phyloP scores from a whole-genome alignment of 164 flowering plant species.

The Liquidambar formosana region DNA sequence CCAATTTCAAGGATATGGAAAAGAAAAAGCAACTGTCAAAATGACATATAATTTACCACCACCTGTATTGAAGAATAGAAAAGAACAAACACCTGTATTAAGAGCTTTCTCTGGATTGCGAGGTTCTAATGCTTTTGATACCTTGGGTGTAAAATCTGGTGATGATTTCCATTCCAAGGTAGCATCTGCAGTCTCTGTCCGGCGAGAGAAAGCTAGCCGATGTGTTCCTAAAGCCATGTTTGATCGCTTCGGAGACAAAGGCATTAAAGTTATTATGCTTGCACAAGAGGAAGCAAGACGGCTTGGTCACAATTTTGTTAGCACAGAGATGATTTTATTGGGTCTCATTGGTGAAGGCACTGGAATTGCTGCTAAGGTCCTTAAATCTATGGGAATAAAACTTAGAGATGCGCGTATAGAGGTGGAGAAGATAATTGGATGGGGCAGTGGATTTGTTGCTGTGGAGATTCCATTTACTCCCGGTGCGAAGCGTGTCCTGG shows the following conservation, averaged over 20 bases:
- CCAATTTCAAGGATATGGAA: conserved; percentile 38
- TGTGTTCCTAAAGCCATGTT: conserved; percentile 73
- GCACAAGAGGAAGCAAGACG: conserved; percentile 98
- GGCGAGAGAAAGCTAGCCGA: conserved; percentile 45
- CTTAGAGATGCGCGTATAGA: conserved; percentile 96
- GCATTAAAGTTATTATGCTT: conserved; percentile 94
- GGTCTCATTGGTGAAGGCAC: conserved; percentile 99
- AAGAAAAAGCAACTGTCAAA: conserved; percentile 35
- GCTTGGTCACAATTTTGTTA: conserved; percentile 93
- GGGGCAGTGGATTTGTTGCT: conserved; percentile 93
- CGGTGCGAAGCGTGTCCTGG: conserved; percentile 93
- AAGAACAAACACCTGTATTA: no score
- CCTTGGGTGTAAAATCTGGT: conserved; percentile 26
- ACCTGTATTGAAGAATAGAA: conserved; percentile 27
- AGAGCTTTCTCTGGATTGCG: conserved; percentile 66
- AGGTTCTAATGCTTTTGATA: conserved; percentile 57
- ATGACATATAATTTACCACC: conserved; percentile 39
- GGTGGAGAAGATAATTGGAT: conserved; percentile 93
- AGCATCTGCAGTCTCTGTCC: conserved; percentile 34
- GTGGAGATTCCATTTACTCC: conserved; percentile 95
- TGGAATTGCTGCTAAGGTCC: conserved; percentile 96
- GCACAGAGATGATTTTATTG: conserved; percentile 88
- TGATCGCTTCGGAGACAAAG: conserved; percentile 92
- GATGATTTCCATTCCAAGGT: conserved; percentile 57
- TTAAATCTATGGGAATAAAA: conserved; percentile 92